These are phyloP conservation scores for Stromatinia cepivora DNA, from an alignment of 2,329 filamentous ascomycete species.

Conservation along the genomic window DNA sequence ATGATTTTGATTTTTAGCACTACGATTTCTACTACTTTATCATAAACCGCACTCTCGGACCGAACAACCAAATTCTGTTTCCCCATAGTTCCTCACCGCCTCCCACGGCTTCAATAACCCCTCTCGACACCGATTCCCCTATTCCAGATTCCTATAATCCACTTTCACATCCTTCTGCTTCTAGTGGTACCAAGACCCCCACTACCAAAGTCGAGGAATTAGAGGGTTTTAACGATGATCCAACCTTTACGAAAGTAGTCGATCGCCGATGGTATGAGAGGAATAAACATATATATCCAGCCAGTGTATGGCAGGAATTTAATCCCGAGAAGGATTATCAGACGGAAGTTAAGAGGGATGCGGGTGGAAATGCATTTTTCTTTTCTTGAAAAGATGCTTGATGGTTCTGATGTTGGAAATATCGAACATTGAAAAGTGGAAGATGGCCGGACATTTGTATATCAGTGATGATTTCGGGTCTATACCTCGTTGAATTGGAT, in stretches of 20 bases:
- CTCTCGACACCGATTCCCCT: conserved; percentile 26
- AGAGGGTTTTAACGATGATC: conserved; percentile 78
- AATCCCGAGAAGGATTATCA: conserved; percentile 86
- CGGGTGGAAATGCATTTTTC: conserved; percentile 91
- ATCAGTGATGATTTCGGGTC: neutral
- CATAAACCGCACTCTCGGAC: conserved; percentile 77
- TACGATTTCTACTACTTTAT: conserved; percentile 98
- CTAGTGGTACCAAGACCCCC: conserved; percentile 40
- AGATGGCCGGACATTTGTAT: neutral
- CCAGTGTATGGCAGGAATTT: conserved; percentile 93
- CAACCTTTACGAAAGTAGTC: conserved; percentile 85
- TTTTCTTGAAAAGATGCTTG: conserved; percentile 51
- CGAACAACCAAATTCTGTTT: conserved; percentile 73
- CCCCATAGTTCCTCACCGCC: conserved; percentile 60
- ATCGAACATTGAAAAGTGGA: neutral
- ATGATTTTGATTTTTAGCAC: conserved; percentile 59
- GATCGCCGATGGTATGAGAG: conserved; percentile 95
- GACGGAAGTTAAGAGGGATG: conserved; percentile 75
- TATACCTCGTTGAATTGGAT: neutral
- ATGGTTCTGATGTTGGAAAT: neutral
- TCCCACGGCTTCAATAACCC: conserved; percentile 12
- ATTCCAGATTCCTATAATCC: conserved; percentile 42
- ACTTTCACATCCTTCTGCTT: conserved; percentile 41
- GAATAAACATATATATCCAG: conserved; percentile 98
- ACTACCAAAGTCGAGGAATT: conserved; percentile 45